Conservation (phyloP, 257 asterid genomes). For the Solanum commersonii region DNA sequence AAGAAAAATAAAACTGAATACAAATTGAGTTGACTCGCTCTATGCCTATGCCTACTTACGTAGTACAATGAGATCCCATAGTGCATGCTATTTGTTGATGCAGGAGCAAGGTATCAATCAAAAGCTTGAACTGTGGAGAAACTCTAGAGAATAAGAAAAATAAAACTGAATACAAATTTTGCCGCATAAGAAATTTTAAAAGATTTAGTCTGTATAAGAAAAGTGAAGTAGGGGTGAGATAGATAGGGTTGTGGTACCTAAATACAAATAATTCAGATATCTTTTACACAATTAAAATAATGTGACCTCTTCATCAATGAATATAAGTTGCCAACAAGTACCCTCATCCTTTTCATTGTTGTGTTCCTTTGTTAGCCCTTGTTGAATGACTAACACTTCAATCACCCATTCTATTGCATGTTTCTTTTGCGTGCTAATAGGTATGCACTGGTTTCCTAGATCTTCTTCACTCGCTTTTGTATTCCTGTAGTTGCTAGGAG, state of each 20-base stretch:
- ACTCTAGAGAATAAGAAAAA: background rate
- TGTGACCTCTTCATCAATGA: background rate
- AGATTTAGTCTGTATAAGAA: background rate
- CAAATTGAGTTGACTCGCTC: background rate
- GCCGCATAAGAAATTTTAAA: no score
- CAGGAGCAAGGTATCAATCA: background rate
- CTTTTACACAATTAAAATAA: background rate
- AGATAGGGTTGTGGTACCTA: background rate
- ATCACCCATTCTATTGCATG: background rate
- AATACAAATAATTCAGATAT: background rate
- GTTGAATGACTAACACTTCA: background rate
- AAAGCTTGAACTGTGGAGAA: background rate
- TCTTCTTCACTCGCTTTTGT: background rate
- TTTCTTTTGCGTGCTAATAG: background rate
- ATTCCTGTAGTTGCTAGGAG: background rate
- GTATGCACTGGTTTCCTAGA: background rate
- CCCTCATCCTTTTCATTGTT: background rate
- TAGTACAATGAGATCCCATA: background rate
- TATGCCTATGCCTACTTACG: background rate
- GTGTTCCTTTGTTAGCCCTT: background rate
- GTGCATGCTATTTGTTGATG: background rate
- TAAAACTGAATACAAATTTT: background rate
- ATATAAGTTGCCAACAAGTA: background rate
- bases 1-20: background rate
- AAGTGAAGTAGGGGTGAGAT: background rate